Conservation (phyloP, 2,329 filamentous ascomycete species). For the Orbilia brochopaga region DNA sequence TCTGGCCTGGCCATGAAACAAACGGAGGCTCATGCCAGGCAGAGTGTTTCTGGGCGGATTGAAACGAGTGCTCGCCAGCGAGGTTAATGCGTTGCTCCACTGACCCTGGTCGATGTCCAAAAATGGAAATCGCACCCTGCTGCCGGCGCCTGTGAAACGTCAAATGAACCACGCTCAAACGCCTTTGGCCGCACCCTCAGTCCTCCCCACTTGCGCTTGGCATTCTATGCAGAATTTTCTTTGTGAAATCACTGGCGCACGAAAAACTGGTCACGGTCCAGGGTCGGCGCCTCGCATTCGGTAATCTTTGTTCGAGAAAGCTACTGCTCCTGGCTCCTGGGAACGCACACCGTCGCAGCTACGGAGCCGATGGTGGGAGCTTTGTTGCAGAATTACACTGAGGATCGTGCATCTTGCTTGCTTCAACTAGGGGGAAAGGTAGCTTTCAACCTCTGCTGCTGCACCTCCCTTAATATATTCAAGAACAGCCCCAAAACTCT, state of each 20-base stretch:
- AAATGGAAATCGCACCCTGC: slow-evolving; percentile 33
- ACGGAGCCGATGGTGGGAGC: slow-evolving; percentile 22
- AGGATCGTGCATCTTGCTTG: slow-evolving; percentile 5
- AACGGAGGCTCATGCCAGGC: slow-evolving; percentile 11
- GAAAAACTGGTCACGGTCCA: slow-evolving; percentile 5
- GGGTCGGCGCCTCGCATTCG: slow-evolving; percentile 18
- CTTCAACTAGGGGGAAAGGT: background rate
- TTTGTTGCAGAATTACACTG: slow-evolving; percentile 31
- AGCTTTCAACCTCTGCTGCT: slow-evolving; percentile 14
- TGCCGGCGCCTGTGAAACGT: slow-evolving; percentile 49
- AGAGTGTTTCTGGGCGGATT: slow-evolving; percentile 38
- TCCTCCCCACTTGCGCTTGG: slow-evolving; percentile 7
- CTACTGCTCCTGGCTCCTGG: slow-evolving; percentile 36
- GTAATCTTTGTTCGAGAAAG: slow-evolving; percentile 39
- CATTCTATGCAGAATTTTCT: background rate
- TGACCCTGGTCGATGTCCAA: slow-evolving; percentile 28
- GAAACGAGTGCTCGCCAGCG: slow-evolving; percentile 32
- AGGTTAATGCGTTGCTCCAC: slow-evolving; percentile 36
- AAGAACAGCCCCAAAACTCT: slow-evolving; percentile 10
- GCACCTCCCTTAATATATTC: slow-evolving; percentile 35
- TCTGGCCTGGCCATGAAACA: slow-evolving; percentile 21
- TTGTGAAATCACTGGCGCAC: slow-evolving; percentile 1
- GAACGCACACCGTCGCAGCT: slow-evolving; percentile 40
- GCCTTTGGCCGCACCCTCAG: slow-evolving; percentile 28
- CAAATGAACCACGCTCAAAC: slow-evolving; percentile 48